Evolutionary conservation across 1,139 yeast genomes (phyloP).

Genomic region (Taphrina betulina): DNA sequence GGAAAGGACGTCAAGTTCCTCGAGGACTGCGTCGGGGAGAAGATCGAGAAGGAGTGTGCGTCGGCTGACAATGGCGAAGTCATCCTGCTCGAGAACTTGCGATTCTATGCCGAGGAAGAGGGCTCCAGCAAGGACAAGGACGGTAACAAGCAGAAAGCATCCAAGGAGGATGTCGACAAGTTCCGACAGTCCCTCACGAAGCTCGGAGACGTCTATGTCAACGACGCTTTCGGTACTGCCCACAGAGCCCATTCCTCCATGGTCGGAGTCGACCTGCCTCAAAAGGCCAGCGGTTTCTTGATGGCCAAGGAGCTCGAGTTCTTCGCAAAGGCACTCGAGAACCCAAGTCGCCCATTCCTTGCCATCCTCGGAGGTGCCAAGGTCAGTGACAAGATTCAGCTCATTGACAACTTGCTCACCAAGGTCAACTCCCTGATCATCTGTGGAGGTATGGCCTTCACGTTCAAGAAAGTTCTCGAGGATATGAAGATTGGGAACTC

Average conservation of each 20-base stretch:
- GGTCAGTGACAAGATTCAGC: slow-evolving; percentile 95
- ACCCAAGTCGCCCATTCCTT: slow-evolving; percentile 94
- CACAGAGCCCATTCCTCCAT: slow-evolving; percentile 99
- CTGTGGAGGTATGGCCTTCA: slow-evolving; percentile 99
- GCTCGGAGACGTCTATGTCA: slow-evolving; percentile 91
- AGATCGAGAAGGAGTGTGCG: slow-evolving; percentile 75
- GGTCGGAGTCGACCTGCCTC: slow-evolving; percentile 91
- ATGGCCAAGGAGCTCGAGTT: slow-evolving; percentile 93
- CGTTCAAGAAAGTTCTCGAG: slow-evolving; percentile 89
- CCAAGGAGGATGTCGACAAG: slow-evolving; percentile 71
- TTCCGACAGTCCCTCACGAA: slow-evolving; percentile 85
- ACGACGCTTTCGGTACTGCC: slow-evolving; percentile 98
- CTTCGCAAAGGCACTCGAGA: slow-evolving; percentile 96
- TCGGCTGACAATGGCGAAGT: slow-evolving; percentile 60
- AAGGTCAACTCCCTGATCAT: slow-evolving; percentile 88
- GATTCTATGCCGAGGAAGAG: slow-evolving; percentile 96
- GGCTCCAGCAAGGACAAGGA: slow-evolving; percentile 79
- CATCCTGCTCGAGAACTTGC: slow-evolving; percentile 86
- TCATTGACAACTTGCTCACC: slow-evolving; percentile 92
- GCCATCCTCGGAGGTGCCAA: slow-evolving; percentile 99
- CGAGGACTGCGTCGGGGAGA: slow-evolving; percentile 81
- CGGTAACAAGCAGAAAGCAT: slow-evolving; percentile 88
- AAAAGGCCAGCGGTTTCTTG: slow-evolving; percentile 95
- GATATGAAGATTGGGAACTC: slow-evolving; percentile 83
- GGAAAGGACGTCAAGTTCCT: slow-evolving; percentile 71